phyloP scores from a whole-genome alignment of 1,139 yeast genomes.

The Lodderomyces beijingensis region DNA sequence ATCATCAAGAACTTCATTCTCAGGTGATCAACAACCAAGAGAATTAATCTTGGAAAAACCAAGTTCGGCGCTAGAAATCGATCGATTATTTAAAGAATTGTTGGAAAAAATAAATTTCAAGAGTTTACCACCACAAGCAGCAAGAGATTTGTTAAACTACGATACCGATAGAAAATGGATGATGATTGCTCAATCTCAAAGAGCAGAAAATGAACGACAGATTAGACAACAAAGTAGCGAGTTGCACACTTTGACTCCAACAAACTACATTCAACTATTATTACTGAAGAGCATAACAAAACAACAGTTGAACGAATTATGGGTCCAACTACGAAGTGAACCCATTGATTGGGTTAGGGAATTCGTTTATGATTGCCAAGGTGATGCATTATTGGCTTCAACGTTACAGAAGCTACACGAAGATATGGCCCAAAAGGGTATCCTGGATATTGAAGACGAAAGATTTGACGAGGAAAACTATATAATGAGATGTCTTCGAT shows the following conservation, averaged over 20 bases:
- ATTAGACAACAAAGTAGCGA: slow-evolving; percentile 36
- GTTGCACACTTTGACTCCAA: slow-evolving; percentile 54
- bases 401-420: slow-evolving; percentile 39
- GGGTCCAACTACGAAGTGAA: slow-evolving; percentile 90
- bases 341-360: slow-evolving; percentile 86
- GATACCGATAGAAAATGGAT: slow-evolving; percentile 84
- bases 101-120: slow-evolving; percentile 83
- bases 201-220: slow-evolving; percentile 67
- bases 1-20: slow-evolving; percentile 24
- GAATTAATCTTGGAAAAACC: slow-evolving; percentile 50
- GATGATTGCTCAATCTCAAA: slow-evolving; percentile 82
- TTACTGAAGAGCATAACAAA: slow-evolving; percentile 66
- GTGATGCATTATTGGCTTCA: slow-evolving; percentile 71
- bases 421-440: slow-evolving; percentile 29
- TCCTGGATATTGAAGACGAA: slow-evolving; percentile 38
- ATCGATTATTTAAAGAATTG: slow-evolving; percentile 60
- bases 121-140: slow-evolving; percentile 72
- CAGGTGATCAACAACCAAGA: slow-evolving; percentile 8
- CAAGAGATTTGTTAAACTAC: slow-evolving; percentile 72
- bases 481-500: slow-evolving; percentile 43
- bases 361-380: slow-evolving; percentile 75
- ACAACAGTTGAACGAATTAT: slow-evolving; percentile 73
- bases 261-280: slow-evolving; percentile 70
- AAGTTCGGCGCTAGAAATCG: slow-evolving; percentile 54
- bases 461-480: slow-evolving; percentile 47